Percentiles rank a stretch among this genome's conserved stretches.
Conservation (phyloP, 2,329 filamentous ascomycete genomes). For the Talaromyces islandicus region DNA sequence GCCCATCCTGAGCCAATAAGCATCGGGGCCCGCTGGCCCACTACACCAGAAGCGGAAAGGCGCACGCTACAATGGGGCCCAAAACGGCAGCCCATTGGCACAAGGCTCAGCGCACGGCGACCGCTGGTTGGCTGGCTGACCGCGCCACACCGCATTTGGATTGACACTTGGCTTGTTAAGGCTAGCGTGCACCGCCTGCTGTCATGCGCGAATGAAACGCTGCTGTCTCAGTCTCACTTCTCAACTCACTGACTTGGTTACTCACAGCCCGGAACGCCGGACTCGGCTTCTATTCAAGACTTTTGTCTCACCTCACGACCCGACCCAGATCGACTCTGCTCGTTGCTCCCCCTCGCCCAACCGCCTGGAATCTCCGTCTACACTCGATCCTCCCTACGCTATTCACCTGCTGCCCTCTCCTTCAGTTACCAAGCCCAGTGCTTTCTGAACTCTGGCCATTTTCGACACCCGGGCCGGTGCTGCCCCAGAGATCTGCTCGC, state of each 20-base stretch:
- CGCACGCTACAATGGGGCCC: background rate
- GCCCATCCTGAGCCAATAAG: background rate
- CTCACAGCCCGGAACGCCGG: background rate
- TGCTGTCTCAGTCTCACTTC: background rate
- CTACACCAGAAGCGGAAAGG: background rate
- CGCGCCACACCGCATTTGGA: background rate
- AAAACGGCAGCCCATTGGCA: background rate
- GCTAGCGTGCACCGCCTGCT: background rate
- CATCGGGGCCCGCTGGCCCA: too few relatives aligned
- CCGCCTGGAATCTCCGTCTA: background rate
- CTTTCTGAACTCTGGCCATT: background rate
- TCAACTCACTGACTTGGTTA: too few relatives aligned
- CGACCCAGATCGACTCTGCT: background rate
- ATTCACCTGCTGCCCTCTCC: background rate
- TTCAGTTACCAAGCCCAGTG: background rate
- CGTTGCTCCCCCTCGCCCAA: background rate
- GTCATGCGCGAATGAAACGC: background rate
- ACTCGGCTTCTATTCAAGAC: background rate
- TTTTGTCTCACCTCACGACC: background rate
- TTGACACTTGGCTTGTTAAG: background rate
- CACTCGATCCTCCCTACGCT: background rate
- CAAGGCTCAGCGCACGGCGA: background rate
- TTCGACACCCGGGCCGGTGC: background rate
- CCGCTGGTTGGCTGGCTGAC: background rate
- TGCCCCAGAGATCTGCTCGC: background rate